Conservation (phyloP, 306 rosid species). For the Crotalaria pallida region DNA sequence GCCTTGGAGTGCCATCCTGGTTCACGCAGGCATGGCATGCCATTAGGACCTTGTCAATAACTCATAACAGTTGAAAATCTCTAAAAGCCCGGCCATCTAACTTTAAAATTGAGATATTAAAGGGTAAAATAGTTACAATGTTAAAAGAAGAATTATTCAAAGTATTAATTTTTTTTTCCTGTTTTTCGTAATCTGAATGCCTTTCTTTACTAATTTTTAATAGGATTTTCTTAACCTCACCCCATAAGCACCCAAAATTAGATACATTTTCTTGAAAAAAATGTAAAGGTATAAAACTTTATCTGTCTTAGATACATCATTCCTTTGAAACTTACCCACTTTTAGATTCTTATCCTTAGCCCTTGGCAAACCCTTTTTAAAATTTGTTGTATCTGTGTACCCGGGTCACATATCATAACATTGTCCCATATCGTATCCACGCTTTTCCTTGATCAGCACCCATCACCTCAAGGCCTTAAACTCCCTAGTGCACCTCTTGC, state of each 20-base stretch:
- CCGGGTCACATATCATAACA: too few relatives aligned
- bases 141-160: neutral
- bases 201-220: neutral
- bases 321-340: too few relatives aligned
- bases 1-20: neutral
- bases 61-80: neutral
- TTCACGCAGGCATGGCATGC: neutral
- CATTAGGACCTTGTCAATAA: neutral
- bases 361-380: too few relatives aligned
- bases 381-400: too few relatives aligned
- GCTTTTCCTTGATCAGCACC: neutral
- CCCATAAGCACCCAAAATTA: too few relatives aligned
- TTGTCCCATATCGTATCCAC: too few relatives aligned
- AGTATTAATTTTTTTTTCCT: neutral
- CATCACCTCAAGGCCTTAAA: neutral
- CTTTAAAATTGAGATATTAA: neutral
- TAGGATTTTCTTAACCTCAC: too few relatives aligned
- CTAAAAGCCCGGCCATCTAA: neutral
- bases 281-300: too few relatives aligned
- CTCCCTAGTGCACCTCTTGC: neutral
- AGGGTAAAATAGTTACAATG: neutral
- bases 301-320: too few relatives aligned
- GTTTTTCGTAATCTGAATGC: neutral
- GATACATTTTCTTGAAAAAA: too few relatives aligned
- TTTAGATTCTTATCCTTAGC: too few relatives aligned